Evolutionary conservation across 208 protist genomes (phyloP), one percentile per base, ranked within the genome.

Genomic region (Leishmania guyanensis): DNA sequence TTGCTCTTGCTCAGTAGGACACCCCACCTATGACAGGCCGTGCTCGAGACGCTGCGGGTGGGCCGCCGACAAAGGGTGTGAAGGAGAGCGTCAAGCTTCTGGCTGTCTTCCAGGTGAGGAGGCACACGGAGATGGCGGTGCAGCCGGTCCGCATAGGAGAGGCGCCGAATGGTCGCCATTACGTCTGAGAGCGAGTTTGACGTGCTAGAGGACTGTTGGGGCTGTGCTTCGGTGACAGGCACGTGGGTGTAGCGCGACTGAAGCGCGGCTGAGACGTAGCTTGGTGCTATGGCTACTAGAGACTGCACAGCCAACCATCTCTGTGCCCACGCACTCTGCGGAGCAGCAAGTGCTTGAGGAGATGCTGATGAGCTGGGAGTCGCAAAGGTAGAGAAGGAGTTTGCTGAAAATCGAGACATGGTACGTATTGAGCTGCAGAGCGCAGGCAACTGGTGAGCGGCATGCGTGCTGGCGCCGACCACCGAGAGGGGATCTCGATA

Each of bases 231-330:
- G 20, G 43, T 56, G 22, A 16, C 39, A 36, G 66, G 43, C 0
- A 39, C 2, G 33, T 46, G 68, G 2, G 80, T 75, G 66, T 79
- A 79, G 65, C 74, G 64, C 43, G 74, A 74, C 75, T 79, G 80
- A 29, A 84, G 33, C 4, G 51, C 68, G 66, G 74, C 12, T 5
- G 69, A 75, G 66, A 84, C 65, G 80, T 69, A 72, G 46, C 58
- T 79, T 10, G 75, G 80, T 22, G 68, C 3, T 0, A 46, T 43
- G 14, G 80, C 74, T 6, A 68, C 65, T 20, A 84, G 50, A 8
- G 75, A 68, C 43, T 75, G 75, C 39, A 75, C 50, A 36, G 64
- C 16, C 3, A 2, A 36, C 80, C 80, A 84, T 51, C 39, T 51
- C 43, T 70, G 58, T n/a, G 53, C 48, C 80, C 80, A 80, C 48